Conservation (phyloP, 2,329 filamentous ascomycete species). For the Colletotrichum trifolii region DNA sequence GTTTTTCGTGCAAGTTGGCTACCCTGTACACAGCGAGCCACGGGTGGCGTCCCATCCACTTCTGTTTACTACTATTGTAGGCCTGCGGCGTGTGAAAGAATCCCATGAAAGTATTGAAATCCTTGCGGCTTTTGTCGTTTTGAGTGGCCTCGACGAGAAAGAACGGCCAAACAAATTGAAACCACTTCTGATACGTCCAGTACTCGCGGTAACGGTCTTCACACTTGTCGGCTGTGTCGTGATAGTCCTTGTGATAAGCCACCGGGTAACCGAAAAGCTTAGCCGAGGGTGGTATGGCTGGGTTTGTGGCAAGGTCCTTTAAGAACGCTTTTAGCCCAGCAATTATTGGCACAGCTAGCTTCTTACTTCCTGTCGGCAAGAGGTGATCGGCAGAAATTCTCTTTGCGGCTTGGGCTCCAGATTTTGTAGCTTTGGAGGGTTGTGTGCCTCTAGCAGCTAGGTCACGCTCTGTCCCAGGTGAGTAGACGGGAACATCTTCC, state of each 20-base stretch:
- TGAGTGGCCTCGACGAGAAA: not conserved
- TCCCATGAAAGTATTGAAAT: conserved; percentile 52
- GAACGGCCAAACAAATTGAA: conserved; percentile 43
- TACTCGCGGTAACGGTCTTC: conserved; percentile 42
- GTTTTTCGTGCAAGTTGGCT: conserved; percentile 49
- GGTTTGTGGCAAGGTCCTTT: not conserved
- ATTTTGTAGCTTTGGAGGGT: not conserved
- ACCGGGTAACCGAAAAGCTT: conserved; percentile 53
- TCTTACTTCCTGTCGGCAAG: not conserved
- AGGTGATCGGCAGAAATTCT: conserved; percentile 36
- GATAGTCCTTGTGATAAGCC: conserved; percentile 50
- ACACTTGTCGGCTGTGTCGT: conserved; percentile 49
- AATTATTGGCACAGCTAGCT: not conserved
- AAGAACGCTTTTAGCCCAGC: not conserved
- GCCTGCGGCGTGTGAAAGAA: conserved; percentile 59
- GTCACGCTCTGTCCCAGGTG: conserved; percentile 31
- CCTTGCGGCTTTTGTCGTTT: not conserved
- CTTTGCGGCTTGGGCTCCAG: not conserved
- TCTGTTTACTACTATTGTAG: conserved; percentile 33
- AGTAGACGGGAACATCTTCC: conserved; percentile 25
- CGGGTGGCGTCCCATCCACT: conserved; percentile 51
- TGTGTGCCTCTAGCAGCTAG: conserved; percentile 9
- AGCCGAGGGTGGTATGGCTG: conserved; percentile 34
- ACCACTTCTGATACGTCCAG: conserved; percentile 51
- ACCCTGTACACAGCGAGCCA: conserved; percentile 62